phyloP scores from a whole-genome alignment of 192 early-diverging fungal species.

The Neocallimastix lanati region DNA sequence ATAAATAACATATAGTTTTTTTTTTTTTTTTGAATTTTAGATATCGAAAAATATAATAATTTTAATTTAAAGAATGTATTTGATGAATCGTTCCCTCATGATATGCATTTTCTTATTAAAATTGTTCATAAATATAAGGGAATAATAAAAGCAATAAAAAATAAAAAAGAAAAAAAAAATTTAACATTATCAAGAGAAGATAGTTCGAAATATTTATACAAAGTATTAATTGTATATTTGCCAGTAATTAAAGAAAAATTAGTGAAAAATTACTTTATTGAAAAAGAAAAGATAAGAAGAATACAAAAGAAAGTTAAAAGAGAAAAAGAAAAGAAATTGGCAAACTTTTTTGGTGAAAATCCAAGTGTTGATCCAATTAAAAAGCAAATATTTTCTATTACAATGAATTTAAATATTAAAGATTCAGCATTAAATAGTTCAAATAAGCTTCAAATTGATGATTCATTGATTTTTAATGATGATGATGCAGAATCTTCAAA shows the following conservation, averaged over 20 bases:
- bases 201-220: background rate
- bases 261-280: background rate
- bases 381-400: background rate
- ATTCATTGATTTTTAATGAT: background rate
- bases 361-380: background rate
- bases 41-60: background rate
- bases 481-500: background rate
- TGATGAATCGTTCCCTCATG: background rate
- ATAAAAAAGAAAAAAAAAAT: background rate
- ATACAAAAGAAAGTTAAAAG: background rate
- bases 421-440: background rate
- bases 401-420: background rate
- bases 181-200: background rate
- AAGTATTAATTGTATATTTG: background rate
- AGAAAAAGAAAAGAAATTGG: background rate
- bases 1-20: no score
- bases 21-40: background rate
- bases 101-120: background rate
- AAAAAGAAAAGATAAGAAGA: background rate
- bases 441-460: background rate
- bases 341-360: background rate
- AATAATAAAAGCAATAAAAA: background rate
- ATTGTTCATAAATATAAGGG: background rate
- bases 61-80: background rate
- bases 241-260: background rate